Base-by-base conservation (phyloP, 192 early-diverging fungal genomes). In the Lunasporangiospora selenospora region DNA sequence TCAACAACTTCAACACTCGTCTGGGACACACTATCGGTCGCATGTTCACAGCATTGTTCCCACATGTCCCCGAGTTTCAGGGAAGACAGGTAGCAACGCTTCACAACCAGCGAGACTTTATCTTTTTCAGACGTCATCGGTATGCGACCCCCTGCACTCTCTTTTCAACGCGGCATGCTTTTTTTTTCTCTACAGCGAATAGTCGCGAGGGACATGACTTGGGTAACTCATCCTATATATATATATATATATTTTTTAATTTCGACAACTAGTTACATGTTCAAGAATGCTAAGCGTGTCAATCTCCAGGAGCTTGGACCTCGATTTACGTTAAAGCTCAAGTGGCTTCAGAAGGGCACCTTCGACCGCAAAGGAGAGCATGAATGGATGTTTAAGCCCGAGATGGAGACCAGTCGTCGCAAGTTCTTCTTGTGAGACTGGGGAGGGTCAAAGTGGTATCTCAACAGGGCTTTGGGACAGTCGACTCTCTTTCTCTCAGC, bases 41-140 rank as follows among this genome's bases (percentile, higher is more conserved):
- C 32, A 92, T 96, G 89, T 93, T 99, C 83, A 92, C 95, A 33
- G 80, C 98, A 13, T 76, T 99, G 47, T 96, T 99, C 75, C 98
- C 98, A n/a, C 95, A 95, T 53, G 90, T 95, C 5, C 96, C 96
- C 10, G 92, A 99, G 77, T 99, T 99, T 69, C 82, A 94, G 63
- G 96, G 95, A 9, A 80, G 98, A 43, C 95, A 98, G 70, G 95
- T 89, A 26, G 91, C 87, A 9, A 99, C 98, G 4, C 92, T 99
- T 71, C 98, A 99, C 70, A 99, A 99, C 78, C 98, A 99, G 80
- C 93, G 98, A 41, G 98, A 99, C 76, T 99, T 97, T 65, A 98
- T 99, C 58, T 99, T 99, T 75, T 97, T 99, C 67, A 82, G 98
- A 63, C 86, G 96, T 36, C 98, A 99, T 75, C 87, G 95, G 82